Evolutionary conservation across 2,329 filamentous ascomycete genomes (phyloP).

Genomic region (Xylaria sp.): DNA sequence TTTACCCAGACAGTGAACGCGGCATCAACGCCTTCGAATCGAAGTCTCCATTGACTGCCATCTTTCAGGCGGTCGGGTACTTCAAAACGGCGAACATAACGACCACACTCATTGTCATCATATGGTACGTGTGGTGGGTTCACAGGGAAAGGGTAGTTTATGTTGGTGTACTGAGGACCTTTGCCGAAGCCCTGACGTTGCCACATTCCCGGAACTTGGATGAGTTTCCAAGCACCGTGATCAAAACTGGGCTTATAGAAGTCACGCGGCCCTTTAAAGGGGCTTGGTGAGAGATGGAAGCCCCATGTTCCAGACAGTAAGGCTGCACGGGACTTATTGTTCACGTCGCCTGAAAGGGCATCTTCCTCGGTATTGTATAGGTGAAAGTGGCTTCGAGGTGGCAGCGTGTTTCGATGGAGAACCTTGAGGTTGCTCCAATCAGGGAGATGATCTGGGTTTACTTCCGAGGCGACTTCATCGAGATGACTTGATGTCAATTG

Average conservation of each 20-base stretch:
- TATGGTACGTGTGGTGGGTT: constrained; percentile 72
- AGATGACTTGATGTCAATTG: constrained; percentile 19
- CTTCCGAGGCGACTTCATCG: constrained; percentile 26
- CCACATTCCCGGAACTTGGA: constrained; percentile 73
- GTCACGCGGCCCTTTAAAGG: constrained; percentile 56
- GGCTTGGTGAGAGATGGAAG: constrained; percentile 60
- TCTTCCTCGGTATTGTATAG: constrained; percentile 60
- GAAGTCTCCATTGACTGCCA: constrained; percentile 68
- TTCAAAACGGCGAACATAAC: constrained; percentile 67
- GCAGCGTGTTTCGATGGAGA: constrained; percentile 68
- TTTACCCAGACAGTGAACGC: constrained; percentile 79
- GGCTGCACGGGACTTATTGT: constrained; percentile 51
- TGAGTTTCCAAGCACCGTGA: constrained; percentile 54
- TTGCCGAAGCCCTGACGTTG: constrained; percentile 72
- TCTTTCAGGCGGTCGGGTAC: constrained; percentile 57
- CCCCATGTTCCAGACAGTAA: constrained; percentile 65
- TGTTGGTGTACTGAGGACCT: constrained; percentile 71
- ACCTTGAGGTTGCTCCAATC: constrained; percentile 71
- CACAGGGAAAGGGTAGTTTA: constrained; percentile 70
- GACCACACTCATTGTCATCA: constrained; percentile 72
- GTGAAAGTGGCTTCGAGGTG: constrained; percentile 65
- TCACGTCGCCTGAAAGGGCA: constrained; percentile 56
- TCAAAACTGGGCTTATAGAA: constrained; percentile 54
- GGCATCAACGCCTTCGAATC: constrained; percentile 80
- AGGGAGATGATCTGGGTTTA: constrained; percentile 52